These are phyloP conservation scores for Ajuga chamaepitys DNA, from an alignment of 257 asterid genomes.

Conservation along the genomic window DNA sequence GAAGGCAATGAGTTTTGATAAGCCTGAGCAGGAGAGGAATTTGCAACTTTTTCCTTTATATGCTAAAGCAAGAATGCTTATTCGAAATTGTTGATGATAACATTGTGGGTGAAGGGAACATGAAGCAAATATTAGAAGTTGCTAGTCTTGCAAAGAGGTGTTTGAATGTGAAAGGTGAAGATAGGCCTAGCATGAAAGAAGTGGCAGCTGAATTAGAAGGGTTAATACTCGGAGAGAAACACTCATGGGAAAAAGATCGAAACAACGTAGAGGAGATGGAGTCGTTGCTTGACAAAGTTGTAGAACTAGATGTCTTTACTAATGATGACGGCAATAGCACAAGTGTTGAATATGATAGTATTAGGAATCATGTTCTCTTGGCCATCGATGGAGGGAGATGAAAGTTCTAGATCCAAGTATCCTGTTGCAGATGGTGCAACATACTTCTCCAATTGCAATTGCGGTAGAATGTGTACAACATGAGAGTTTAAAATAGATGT, in stretches of 20 bases:
- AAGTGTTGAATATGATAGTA: slow-evolving; percentile 3
- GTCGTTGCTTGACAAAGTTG: no score
- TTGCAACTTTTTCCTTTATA: slow-evolving; percentile 18
- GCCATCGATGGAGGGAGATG: slow-evolving; percentile 16
- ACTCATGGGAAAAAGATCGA: neutral
- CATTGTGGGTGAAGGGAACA: slow-evolving; percentile 3
- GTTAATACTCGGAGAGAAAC: slow-evolving; percentile 4
- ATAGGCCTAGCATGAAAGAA: slow-evolving; percentile 34
- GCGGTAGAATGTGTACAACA: no score
- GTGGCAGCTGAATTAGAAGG: slow-evolving; percentile 26
- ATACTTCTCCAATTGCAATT: no score
- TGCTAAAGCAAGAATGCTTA: neutral
- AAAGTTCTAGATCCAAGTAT: no score
- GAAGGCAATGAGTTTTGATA: no score
- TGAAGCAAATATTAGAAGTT: slow-evolving; percentile 12
- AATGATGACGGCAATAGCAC: neutral
- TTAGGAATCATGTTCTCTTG: neutral
- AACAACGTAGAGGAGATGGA: slow-evolving; percentile 7
- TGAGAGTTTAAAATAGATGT: no score
- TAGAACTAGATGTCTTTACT: neutral
- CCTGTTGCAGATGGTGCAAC: no score
- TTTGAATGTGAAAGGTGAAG: slow-evolving; percentile 22
- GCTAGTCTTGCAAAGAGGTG: slow-evolving; percentile 26
- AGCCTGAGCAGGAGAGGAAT: slow-evolving; percentile 20
- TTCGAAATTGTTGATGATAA: slow-evolving; percentile 17